Evolutionary conservation across 1,284 basidiomycete species (phyloP), one percentile per base, ranked within the genome.

Genomic region (Sphaerobolus stellatus): DNA sequence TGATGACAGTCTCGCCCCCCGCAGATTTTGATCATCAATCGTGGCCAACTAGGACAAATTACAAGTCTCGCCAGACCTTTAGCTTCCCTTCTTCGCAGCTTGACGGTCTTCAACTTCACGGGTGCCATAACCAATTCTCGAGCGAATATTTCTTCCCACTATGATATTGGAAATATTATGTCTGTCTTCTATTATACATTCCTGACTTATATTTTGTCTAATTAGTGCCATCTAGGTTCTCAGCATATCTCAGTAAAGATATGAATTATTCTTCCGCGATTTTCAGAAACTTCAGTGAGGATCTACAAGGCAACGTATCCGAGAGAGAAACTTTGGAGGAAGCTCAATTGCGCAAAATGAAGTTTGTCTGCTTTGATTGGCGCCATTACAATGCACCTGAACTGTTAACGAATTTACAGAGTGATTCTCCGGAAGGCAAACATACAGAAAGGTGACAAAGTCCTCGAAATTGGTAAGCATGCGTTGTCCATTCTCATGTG

Each of bases 341-440:
- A 9, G 86, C 86, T 1, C 90, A 92, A 67, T 73, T 85, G 33
- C 76, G 81, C 49, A 92, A 92, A 58, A 50, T 79, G n/a, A 34
- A 18, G 33, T 34, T 34, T 11, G 33, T 34, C 18, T 34, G 11
- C 18, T 34, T 18, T 34, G 11, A 11, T 11, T 11, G n/a, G 64
- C 66, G 83, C 34, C 18, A 34, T 34, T 18, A 11, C 18, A 11
- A 11, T 34, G 33, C 11, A 34, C 11, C 11, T 34, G n/a, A 34
- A 34, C 11, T 34, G 11, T 11, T 34, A 11, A 34, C 18, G n/a
- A 34, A 11, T 18, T 34, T 18, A 11, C 33, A 34, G 33, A 34
- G 11, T 11, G 33, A 31, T 53, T 14, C 47, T 53, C 9, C 43
- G 44, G 31, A 47, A 48, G 13, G 22, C 31, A 9, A 49, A 52